Conservation (phyloP, 495 filamentous ascomycete genomes). For the Penicillium salamii region DNA sequence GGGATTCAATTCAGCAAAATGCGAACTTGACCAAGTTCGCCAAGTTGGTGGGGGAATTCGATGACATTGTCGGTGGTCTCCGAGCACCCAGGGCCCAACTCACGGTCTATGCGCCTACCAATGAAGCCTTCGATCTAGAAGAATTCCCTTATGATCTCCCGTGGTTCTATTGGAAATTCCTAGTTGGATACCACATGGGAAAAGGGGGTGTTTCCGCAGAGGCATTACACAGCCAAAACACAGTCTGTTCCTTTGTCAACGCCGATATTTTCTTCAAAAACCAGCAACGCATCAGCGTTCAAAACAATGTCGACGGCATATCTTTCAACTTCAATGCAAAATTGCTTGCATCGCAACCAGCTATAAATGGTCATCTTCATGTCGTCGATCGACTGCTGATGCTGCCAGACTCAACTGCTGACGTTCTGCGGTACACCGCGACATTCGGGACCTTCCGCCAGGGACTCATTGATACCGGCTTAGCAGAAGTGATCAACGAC, state of each 20-base stretch:
- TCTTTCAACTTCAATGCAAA: background rate
- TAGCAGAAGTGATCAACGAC: background rate
- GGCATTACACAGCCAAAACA: background rate
- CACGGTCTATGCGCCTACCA: background rate
- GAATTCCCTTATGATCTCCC: background rate
- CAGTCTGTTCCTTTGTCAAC: background rate
- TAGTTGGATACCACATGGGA: background rate
- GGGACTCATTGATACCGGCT: background rate
- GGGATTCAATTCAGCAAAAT: background rate
- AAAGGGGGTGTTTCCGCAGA: background rate
- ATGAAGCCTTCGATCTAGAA: background rate
- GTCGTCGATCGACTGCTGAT: background rate
- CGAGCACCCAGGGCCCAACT: background rate
- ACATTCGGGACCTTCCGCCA: background rate
- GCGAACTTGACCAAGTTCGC: background rate
- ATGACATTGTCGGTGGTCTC: background rate
- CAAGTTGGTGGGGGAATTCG: slow-evolving; percentile 1
- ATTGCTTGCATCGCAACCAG: background rate
- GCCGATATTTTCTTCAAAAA: slow-evolving; percentile 1
- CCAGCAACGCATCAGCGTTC: background rate
- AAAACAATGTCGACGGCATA: background rate
- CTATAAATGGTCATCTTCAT: background rate
- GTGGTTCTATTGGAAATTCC: background rate
- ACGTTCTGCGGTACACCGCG: background rate
- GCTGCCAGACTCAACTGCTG: background rate